Percentiles rank a stretch among this genome's conserved stretches.
Conservation (phyloP, 495 filamentous ascomycete species). For the Penicillium malachiteum region DNA sequence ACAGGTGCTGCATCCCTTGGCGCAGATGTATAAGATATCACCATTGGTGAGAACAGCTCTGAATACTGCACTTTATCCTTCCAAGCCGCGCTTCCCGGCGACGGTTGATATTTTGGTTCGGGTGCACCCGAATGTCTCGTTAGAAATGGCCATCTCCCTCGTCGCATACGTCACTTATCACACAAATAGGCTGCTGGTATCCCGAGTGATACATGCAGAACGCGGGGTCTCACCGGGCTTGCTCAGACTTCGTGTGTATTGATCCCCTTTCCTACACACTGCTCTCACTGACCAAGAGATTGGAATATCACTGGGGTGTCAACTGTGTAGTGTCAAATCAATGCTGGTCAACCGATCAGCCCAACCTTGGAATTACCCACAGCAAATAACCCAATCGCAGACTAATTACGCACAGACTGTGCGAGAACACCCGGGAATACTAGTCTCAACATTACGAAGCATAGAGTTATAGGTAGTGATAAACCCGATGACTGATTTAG, state of each 20-base stretch:
- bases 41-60: background rate
- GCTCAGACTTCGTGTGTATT: background rate
- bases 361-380: background rate
- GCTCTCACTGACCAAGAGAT: background rate
- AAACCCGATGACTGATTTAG: conserved; percentile 1
- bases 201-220: background rate
- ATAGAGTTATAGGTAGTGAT: background rate
- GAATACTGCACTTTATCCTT: background rate
- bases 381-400: background rate
- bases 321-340: background rate
- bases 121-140: too few relatives aligned
- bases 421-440: background rate
- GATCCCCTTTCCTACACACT: background rate
- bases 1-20: background rate
- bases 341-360: background rate
- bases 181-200: background rate
- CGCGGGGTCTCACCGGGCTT: background rate
- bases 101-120: background rate
- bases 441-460: background rate
- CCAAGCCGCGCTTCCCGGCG: background rate
- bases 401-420: background rate
- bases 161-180: background rate
- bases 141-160: background rate
- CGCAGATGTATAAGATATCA: background rate
- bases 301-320: background rate